A percentile compares a stretch with the other conserved stretches of the same genome.
Conservation (phyloP, 371 early-diverging fungal species). For the Rhizopus microsporus region DNA sequence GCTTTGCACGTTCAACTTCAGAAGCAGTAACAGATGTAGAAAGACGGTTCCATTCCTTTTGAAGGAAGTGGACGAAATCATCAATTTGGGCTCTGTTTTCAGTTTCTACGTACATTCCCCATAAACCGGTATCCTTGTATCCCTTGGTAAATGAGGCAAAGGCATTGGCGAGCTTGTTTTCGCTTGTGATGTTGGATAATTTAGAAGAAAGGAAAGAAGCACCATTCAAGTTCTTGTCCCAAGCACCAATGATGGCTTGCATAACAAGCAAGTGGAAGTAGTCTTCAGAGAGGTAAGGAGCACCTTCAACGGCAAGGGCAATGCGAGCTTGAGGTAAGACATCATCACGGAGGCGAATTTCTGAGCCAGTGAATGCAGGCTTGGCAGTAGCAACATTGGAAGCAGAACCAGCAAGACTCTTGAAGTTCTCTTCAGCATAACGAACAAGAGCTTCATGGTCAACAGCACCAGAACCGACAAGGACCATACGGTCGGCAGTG, state of each 20-base stretch:
- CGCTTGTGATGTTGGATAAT: slow-evolving; percentile 79
- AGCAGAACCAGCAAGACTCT: slow-evolving; percentile 40
- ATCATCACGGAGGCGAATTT: slow-evolving; percentile 73
- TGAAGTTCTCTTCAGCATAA: slow-evolving; percentile 90
- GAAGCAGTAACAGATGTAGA: slow-evolving; percentile 84
- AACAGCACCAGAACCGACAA: slow-evolving; percentile 93
- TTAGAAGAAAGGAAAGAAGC: slow-evolving; percentile 83
- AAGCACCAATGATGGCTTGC: slow-evolving; percentile 93
- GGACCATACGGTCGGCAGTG: slow-evolving; percentile 95
- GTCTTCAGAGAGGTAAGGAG: slow-evolving; percentile 92
- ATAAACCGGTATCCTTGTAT: slow-evolving; percentile 97
- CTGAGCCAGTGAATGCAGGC: slow-evolving; percentile 86
- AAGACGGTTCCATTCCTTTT: slow-evolving; percentile 92
- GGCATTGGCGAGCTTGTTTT: slow-evolving; percentile 91
- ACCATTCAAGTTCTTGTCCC: slow-evolving; percentile 93
- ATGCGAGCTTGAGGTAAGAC: slow-evolving; percentile 91
- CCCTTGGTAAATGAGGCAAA: slow-evolving; percentile 98
- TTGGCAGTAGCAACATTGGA: slow-evolving; percentile 56
- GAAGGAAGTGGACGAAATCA: slow-evolving; percentile 83
- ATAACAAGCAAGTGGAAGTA: slow-evolving; percentile 94
- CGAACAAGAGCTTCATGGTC: slow-evolving; percentile 91
- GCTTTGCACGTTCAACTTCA: slow-evolving; percentile 97
- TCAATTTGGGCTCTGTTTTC: slow-evolving; percentile 83
- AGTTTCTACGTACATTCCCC: slow-evolving; percentile 91
- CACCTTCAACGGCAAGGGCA: slow-evolving; percentile 96